phyloP scores from a whole-genome alignment of 1,284 basidiomycete genomes.

The Nidula niveotomentosa region DNA sequence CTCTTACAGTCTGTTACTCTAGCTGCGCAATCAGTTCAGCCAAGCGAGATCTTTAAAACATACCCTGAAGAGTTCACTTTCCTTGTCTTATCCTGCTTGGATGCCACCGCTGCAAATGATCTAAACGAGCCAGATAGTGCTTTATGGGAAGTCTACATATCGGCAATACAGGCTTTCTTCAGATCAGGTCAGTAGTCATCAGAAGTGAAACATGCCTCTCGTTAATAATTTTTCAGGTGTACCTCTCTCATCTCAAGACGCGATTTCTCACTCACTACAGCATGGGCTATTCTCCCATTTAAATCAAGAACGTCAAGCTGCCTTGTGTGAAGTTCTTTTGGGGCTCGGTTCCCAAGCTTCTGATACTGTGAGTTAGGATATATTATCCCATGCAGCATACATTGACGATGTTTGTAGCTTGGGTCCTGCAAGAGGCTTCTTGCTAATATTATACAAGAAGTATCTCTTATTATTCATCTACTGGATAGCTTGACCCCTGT shows the following conservation, averaged over 20 bases:
- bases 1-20: conserved; percentile 49
- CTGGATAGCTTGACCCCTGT: conserved; percentile 55
- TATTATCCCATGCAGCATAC: not conserved
- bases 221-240: too few relatives aligned
- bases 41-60: conserved; percentile 4
- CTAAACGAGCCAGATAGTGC: conserved; percentile 45
- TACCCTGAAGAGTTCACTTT: conserved; percentile 40
- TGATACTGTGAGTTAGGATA: conserved; percentile 41
- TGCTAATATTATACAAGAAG: conserved; percentile 43
- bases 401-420: conserved; percentile 33
- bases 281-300: conserved; percentile 54
- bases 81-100: conserved; percentile 56
- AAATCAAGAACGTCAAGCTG: conserved; percentile 48
- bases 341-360: conserved; percentile 42
- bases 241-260: too few relatives aligned
- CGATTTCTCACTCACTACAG: conserved; percentile 43
- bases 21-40: conserved; percentile 4
- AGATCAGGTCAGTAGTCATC: conserved; percentile 36
- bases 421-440: conserved; percentile 51
- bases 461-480: conserved; percentile 55
- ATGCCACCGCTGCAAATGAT: conserved; percentile 40
- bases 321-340: conserved; percentile 55
- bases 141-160: conserved; percentile 49
- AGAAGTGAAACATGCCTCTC: too few relatives aligned
- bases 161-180: conserved; percentile 44